A percentile compares a stretch with the other conserved stretches of the same genome.
Evolutionary conservation across 2,329 filamentous ascomycete species (phyloP).

Genomic region (Lecanicillium sp.): DNA sequence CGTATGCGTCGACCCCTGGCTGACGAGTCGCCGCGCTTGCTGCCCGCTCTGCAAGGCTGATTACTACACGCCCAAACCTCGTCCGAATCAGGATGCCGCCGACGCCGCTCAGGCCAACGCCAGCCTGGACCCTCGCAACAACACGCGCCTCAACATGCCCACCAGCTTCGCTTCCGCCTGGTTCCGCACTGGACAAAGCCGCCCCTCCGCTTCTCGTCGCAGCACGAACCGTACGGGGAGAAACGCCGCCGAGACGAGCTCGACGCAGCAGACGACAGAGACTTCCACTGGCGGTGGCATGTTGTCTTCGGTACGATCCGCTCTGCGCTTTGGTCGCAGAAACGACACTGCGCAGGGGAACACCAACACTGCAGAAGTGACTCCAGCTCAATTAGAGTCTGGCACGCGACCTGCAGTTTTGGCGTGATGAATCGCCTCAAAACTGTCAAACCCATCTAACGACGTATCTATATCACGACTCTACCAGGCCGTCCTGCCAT

Average conservation of each 20-base stretch:
- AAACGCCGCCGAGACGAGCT: conserved; percentile 1
- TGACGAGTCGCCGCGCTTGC: conserved; percentile 88
- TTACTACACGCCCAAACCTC: conserved; percentile 91
- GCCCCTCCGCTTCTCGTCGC: conserved; percentile 1
- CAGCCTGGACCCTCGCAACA: conserved; percentile 31
- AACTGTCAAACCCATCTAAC: background rate
- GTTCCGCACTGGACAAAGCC: conserved; percentile 22
- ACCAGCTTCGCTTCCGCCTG: conserved; percentile 35
- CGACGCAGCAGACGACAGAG: conserved; percentile 13
- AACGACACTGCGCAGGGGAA: conserved; percentile 18
- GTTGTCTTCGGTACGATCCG: conserved; percentile 28
- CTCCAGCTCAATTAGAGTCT: conserved; percentile 43
- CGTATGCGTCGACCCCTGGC: conserved; percentile 91
- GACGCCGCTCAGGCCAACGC: conserved; percentile 24
- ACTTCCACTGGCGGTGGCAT: conserved; percentile 19
- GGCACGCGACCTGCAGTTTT: conserved; percentile 21
- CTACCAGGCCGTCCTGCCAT: background rate
- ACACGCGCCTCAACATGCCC: conserved; percentile 44
- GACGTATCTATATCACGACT: background rate
- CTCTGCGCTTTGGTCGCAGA: conserved; percentile 27
- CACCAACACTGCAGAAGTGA: conserved; percentile 25
- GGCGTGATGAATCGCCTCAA: background rate
- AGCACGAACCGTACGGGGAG: conserved; percentile 1
- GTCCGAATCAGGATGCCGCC: conserved; percentile 45
- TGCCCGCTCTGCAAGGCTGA: conserved; percentile 97